Conservation (phyloP, 2,329 filamentous ascomycete species). For the Fusarium continuum region DNA sequence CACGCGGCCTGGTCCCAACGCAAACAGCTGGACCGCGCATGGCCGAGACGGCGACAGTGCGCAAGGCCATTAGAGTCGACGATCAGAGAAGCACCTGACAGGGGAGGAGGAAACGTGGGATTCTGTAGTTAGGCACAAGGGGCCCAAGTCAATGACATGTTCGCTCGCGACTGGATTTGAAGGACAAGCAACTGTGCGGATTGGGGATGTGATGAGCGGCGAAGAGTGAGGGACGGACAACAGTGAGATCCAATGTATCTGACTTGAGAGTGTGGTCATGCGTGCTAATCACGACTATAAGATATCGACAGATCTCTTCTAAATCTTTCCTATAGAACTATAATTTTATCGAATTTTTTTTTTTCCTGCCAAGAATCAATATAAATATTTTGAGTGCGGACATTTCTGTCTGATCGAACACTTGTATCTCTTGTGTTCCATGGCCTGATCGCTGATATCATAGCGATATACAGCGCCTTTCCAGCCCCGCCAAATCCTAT, state of each 20-base stretch:
- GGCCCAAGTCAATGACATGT: slow-evolving; percentile 42
- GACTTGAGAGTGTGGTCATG: neutral
- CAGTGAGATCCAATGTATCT: neutral
- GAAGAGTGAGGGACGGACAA: slow-evolving; percentile 5
- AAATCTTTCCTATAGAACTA: fast-evolving
- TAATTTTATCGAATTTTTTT: neutral
- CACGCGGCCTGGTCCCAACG: slow-evolving; percentile 6
- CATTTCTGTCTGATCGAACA: neutral
- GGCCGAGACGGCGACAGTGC: slow-evolving; percentile 35
- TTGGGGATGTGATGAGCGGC: slow-evolving; percentile 29
- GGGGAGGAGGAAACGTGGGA: slow-evolving; percentile 24
- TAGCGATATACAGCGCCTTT: slow-evolving; percentile 6
- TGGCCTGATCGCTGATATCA: slow-evolving; percentile 32
- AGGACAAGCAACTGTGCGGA: slow-evolving; percentile 28
- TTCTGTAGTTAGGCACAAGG: slow-evolving; percentile 28
- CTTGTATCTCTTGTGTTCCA: neutral
- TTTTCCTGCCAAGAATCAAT: neutral
- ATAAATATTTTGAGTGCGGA: neutral
- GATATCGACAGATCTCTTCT: neutral
- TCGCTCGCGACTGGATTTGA: slow-evolving; percentile 43
- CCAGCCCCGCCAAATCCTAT: slow-evolving; percentile 16
- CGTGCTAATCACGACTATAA: neutral
- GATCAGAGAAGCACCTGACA: slow-evolving; percentile 22
- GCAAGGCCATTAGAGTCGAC: slow-evolving; percentile 37
- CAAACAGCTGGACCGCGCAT: slow-evolving; percentile 27